These are phyloP conservation scores for Plasmodium gonderi DNA, from an alignment of 169 alveolate species.

Conservation along the genomic window DNA sequence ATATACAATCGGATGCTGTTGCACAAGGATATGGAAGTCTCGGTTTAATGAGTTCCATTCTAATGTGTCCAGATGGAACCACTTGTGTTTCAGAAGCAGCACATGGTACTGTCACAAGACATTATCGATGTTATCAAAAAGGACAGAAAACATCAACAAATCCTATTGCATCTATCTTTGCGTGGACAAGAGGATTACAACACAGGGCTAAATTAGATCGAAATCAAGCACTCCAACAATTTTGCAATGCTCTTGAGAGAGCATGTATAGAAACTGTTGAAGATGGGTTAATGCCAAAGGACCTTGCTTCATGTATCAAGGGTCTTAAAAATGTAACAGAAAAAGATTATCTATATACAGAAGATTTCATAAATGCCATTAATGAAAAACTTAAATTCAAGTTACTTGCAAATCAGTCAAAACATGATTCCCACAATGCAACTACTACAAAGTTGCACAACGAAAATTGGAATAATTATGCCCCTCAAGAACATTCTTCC, in stretches of 20 bases:
- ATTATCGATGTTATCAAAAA: slow-evolving; percentile 89
- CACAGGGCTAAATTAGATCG: slow-evolving; percentile 91
- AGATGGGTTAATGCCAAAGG: slow-evolving; percentile 94
- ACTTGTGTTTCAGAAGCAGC: slow-evolving; percentile 96
- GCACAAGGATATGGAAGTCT: slow-evolving; percentile 96
- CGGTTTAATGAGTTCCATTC: slow-evolving; percentile 96
- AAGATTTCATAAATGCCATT: slow-evolving; percentile 79
- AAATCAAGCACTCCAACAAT: slow-evolving; percentile 87
- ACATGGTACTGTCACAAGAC: slow-evolving; percentile 97
- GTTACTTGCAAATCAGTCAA: slow-evolving; percentile 63
- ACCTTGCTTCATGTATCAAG: slow-evolving; percentile 86
- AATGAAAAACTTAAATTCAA: slow-evolving; percentile 74
- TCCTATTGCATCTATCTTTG: slow-evolving; percentile 96
- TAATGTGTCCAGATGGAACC: slow-evolving; percentile 94
- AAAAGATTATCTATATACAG: slow-evolving; percentile 74
- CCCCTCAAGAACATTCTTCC: slow-evolving; percentile 81
- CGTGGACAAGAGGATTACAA: slow-evolving; percentile 95
- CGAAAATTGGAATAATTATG: slow-evolving; percentile 81
- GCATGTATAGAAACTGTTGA: slow-evolving; percentile 92
- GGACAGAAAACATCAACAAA: slow-evolving; percentile 95
- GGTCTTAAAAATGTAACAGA: slow-evolving; percentile 75
- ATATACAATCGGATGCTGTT: slow-evolving; percentile 95
- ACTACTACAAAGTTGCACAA: slow-evolving; percentile 66
- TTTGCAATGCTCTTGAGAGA: slow-evolving; percentile 90
- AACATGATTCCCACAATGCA: slow-evolving; percentile 16